phyloP scores from a whole-genome alignment of 257 asterid species.

The Scutellaria barbata region DNA sequence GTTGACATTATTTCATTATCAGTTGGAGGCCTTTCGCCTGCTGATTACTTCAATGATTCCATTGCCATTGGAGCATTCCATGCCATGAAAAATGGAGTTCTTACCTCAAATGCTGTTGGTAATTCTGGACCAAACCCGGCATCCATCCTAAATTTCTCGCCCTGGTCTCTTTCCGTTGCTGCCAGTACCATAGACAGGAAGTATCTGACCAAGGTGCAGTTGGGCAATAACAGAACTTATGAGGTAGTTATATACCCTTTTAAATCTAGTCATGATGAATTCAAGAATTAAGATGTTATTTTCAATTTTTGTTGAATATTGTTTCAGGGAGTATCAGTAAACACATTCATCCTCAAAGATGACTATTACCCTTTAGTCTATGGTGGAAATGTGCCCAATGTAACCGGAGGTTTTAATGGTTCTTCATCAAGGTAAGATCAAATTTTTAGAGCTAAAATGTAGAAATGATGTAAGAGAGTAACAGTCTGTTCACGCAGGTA shows the following conservation, averaged over 20 bases:
- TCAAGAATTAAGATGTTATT: too few species aligned
- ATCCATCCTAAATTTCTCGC: slow-evolving; percentile 33
- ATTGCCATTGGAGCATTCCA: slow-evolving; percentile 47
- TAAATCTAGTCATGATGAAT: too few species aligned
- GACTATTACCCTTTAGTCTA: slow-evolving; percentile 34
- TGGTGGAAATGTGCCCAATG: slow-evolving; percentile 44
- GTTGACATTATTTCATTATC: slow-evolving; percentile 49
- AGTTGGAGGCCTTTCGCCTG: slow-evolving; percentile 37
- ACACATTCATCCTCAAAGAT: slow-evolving; percentile 32
- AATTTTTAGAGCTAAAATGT: too few species aligned
- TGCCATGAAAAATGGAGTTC: slow-evolving; percentile 43
- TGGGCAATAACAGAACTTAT: slow-evolving; percentile 29
- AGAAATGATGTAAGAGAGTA: background rate
- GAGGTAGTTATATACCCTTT: slow-evolving; percentile 33
- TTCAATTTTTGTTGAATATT: background rate
- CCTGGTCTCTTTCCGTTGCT: slow-evolving; percentile 45
- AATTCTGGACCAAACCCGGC: slow-evolving; percentile 38
- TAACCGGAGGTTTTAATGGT: slow-evolving; percentile 37
- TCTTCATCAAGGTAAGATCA: slow-evolving; percentile 44
- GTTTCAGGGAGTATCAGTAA: slow-evolving; percentile 31
- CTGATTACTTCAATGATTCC: slow-evolving; percentile 39
- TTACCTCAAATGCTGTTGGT: slow-evolving; percentile 46
- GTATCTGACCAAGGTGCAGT: slow-evolving; percentile 31
- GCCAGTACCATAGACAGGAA: slow-evolving; percentile 46
- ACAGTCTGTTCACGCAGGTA: slow-evolving; percentile 35